Evolutionary conservation across 805 yeast species (phyloP), one percentile per base, ranked within the genome.

Genomic region (Isabelozyma gotoi): DNA sequence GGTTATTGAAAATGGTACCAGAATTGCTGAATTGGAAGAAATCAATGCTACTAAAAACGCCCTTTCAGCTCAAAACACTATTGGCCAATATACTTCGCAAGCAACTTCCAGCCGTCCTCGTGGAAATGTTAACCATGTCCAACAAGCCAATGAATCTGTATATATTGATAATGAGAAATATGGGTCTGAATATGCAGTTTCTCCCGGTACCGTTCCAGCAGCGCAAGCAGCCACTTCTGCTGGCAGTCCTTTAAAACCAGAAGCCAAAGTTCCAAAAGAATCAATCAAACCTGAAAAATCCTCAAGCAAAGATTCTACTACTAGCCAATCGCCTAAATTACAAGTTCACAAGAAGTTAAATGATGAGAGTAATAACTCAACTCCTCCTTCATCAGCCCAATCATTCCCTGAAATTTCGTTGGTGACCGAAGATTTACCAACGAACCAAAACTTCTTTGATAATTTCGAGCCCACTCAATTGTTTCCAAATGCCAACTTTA

Each of bases 391-490:
- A 27, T 65, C 72, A 4, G 52, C 60, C 10, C 59, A 59, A 31
- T 67, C 74, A 8, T 70, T 84, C 46, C 76, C 77, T 21, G 78
- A 74, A 31, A 81, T 82, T 62, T 69, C 82, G 14, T 71, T 81
- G 38, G 76, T 81, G 41, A 77, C 84, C 7, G 74, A 74, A 44
- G 74, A 68, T 45, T 65, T 78, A 44, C 71, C 85, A 16, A 68
- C 76, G 27, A 68, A 71, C 35, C 65, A 56, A 43, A 67, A 66
- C 19, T 74, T 75, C 52, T 65, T 70, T 42, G 80, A 75, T 41
- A 75, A 76, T 48, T 79, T 79, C 59, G 80, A 78, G 55, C 83
- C 83, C 14, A 70, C 80, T 12, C 82, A 77, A 48, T 67, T 79
- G 48, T 79, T 79, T 50, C 83, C 83, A 4, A 65, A 57, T 18